Base-by-base conservation (phyloP, 2,329 filamentous ascomycete species). In the Didymella pinodella region DNA sequence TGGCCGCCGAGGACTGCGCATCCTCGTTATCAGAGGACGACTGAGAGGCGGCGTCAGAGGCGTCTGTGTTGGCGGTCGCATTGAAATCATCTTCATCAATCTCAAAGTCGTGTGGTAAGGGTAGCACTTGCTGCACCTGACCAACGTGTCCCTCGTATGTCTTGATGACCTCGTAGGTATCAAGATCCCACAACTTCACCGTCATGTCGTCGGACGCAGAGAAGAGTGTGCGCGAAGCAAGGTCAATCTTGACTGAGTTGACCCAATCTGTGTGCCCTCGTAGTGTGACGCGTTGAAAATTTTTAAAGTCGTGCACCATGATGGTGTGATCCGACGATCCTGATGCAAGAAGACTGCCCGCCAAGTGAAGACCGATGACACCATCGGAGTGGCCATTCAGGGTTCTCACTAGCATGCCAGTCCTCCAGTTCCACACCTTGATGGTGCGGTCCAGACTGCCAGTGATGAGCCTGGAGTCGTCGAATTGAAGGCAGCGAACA, bases 361-460 rank as follows among this genome's bases (percentile, higher is more conserved):
- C 92, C 75, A 96, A 96, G 77, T 98, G 91, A 8, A 98, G 85
- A 22, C 89, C 89, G 63, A 98, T 90, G 26, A 99, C 90, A 12
- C 93, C 93, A 34, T 88, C 89, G 18, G 84, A 86, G 73, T 98
- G 95, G 22, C 90, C 90, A 12, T 86, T 84, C 54, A 96, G 88
- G 0, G 90, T 96, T 48, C 89, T 90, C 56, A 97, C 84, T 68
- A 92, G 93, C 68, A 92, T 87, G 46, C 95, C 95, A 0, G 92
- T 97, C 62, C 90, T 87, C 93, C 93, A 97, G 73, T 99, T 96
- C 95, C 95, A 99, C 32, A 99, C 88, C 74, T 91, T 93, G 69
- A 99, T 85, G 4, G 90, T 96, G 48, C 87, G 86, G 76, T 98
- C 95, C 55, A 97, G 83, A 72, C 91, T 93, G 50, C 93, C 95